A percentile compares a stretch with the other conserved stretches of the same genome.
Evolutionary conservation across 2,329 filamentous ascomycete species (phyloP).

Genomic region (Colletotrichum sp.): DNA sequence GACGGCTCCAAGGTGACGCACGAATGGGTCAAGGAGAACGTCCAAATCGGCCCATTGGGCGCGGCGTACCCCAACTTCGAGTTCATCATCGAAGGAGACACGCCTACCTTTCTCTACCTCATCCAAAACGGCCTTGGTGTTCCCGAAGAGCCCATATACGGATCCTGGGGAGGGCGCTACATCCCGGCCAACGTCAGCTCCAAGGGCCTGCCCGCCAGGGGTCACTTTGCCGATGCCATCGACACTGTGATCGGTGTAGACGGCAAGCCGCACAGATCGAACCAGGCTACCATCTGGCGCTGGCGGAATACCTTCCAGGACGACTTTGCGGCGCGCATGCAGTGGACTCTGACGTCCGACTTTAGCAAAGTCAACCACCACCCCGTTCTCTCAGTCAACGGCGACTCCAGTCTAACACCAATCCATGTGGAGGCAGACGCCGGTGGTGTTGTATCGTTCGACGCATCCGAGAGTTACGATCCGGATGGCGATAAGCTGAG

Average conservation of each 20-base stretch:
- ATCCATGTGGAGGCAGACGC: constrained; percentile 45
- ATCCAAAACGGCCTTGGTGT: constrained; percentile 53
- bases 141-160: constrained; percentile 50
- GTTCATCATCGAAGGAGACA: constrained; percentile 60
- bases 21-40: constrained; percentile 57
- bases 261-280: constrained; percentile 29
- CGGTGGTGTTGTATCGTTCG: constrained; percentile 42
- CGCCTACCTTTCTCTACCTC: constrained; percentile 54
- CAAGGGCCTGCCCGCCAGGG: not conserved
- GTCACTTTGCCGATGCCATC: constrained; percentile 33
- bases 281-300: constrained; percentile 45
- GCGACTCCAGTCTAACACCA: constrained; percentile 39
- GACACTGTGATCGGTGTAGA: constrained; percentile 32
- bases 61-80: constrained; percentile 48
- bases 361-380: constrained; percentile 47
- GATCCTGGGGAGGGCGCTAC: constrained; percentile 57
- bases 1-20: constrained; percentile 52
- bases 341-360: constrained; percentile 36
- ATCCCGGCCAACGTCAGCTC: constrained; percentile 33
- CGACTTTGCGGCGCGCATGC: constrained; percentile 47
- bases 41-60: constrained; percentile 54
- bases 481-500: constrained; percentile 46
- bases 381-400: constrained; percentile 49
- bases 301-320: constrained; percentile 45
- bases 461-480: constrained; percentile 51